phyloP scores from a whole-genome alignment of 78 protist genomes.

The Dictyostelium firmibasis region DNA sequence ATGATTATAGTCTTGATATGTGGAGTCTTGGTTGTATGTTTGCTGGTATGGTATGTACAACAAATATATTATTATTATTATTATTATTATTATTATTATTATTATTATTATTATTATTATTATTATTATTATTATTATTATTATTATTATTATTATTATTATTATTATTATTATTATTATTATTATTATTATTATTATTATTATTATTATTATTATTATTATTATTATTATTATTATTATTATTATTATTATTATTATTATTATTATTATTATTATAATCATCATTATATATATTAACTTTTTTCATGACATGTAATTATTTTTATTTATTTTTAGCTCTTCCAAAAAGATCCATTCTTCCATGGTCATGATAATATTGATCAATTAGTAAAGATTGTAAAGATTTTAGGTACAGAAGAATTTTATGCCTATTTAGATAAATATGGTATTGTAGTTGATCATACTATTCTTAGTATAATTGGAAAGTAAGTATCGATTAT shows the following conservation, averaged over 20 bases:
- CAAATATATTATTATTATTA: neutral
- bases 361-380: conserved; percentile 99
- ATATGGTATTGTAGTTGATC: conserved; percentile 94
- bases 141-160: too few relatives aligned
- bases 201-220: too few relatives aligned
- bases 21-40: conserved; percentile 99
- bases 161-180: too few relatives aligned
- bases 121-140: neutral
- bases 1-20: conserved; percentile 98
- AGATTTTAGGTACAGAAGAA: conserved; percentile 98
- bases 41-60: conserved; percentile 93
- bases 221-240: too few relatives aligned
- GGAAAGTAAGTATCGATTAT: conserved; percentile 84
- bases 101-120: conserved; percentile 22
- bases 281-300: too few relatives aligned
- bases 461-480: conserved; percentile 83
- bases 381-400: conserved; percentile 99
- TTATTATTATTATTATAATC: too few relatives aligned
- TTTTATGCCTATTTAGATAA: conserved; percentile 93
- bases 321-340: conserved; percentile 89
- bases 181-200: too few relatives aligned
- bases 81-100: neutral
- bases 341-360: conserved; percentile 98
- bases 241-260: too few relatives aligned
- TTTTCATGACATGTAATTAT: too few relatives aligned